phyloP scores from a whole-genome alignment of 495 filamentous ascomycete genomes.

The Staphylotrichum tortipilum region DNA sequence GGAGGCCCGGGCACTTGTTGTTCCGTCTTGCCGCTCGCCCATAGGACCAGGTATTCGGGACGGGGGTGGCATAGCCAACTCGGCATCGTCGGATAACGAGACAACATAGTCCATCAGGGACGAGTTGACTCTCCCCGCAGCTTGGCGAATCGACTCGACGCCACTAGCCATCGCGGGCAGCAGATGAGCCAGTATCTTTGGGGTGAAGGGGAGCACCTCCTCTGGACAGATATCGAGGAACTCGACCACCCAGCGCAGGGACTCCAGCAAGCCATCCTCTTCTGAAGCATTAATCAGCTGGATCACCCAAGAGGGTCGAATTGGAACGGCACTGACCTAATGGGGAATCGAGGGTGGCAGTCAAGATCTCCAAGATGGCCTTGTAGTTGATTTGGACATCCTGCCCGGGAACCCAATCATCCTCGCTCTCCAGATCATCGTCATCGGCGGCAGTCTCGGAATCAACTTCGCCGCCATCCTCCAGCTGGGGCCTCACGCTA shows the following conservation, averaged over 20 bases:
- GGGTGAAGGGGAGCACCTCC: conserved; percentile 93
- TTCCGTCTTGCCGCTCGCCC: conserved; percentile 49
- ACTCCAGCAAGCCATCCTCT: conserved; percentile 83
- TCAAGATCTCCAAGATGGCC: conserved; percentile 84
- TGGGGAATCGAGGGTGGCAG: conserved; percentile 78
- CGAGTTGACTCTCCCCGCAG: conserved; percentile 79
- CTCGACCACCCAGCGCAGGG: conserved; percentile 88
- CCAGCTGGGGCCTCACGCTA: conserved; percentile 36
- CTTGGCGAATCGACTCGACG: conserved; percentile 77
- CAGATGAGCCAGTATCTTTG: conserved; percentile 80
- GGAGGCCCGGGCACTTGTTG: conserved; percentile 42
- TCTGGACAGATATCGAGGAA: conserved; percentile 97
- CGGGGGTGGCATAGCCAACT: conserved; percentile 31
- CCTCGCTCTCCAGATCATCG: conserved; percentile 55
- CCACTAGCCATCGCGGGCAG: conserved; percentile 91
- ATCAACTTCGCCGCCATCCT: conserved; percentile 46
- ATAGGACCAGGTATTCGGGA: conserved; percentile 42
- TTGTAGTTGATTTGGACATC: conserved; percentile 92
- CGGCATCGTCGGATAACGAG: conserved; percentile 71
- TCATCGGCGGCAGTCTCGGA: conserved; percentile 54
- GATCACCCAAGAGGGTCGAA: not conserved
- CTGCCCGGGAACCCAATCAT: conserved; percentile 94
- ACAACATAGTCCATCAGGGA: conserved; percentile 88
- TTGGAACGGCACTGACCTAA: conserved; percentile 46
- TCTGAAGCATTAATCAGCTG: conserved; percentile 40